A percentile compares a stretch with the other conserved stretches of the same genome.
These are phyloP conservation scores for Bipolaris gigantea DNA, from an alignment of 2,329 filamentous ascomycete genomes.

Conservation along the genomic window DNA sequence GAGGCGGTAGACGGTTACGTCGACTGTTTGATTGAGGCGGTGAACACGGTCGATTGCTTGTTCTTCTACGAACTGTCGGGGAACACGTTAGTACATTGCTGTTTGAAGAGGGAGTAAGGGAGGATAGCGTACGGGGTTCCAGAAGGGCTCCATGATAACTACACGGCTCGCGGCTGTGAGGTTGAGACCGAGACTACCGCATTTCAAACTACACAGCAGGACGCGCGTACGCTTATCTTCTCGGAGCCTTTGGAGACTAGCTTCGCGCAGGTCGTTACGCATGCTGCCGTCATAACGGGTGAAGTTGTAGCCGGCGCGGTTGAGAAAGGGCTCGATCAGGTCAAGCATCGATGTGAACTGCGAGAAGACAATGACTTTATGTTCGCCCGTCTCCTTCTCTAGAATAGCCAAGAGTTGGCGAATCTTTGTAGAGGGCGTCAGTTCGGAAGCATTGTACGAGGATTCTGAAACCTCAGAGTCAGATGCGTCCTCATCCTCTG, in stretches of 20 bases:
- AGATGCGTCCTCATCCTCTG: constrained; percentile 35
- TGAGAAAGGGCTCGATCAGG: constrained; percentile 88
- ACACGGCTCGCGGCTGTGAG: constrained; percentile 91
- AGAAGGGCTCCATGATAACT: constrained; percentile 95
- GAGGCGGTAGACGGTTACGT: constrained; percentile 93
- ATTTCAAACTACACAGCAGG: constrained; percentile 90
- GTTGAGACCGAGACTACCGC: constrained; percentile 89
- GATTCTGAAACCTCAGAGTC: constrained; percentile 50
- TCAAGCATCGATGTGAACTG: constrained; percentile 99
- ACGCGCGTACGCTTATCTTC: constrained; percentile 76
- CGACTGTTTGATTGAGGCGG: constrained; percentile 92
- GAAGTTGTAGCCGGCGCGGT: constrained; percentile 71
- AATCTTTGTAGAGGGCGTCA: constrained; percentile 84
- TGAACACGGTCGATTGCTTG: constrained; percentile 98
- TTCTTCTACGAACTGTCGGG: constrained; percentile 82
- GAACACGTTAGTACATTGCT: not conserved
- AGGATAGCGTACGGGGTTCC: constrained; percentile 74
- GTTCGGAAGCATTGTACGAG: constrained; percentile 51
- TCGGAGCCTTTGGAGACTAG: constrained; percentile 75
- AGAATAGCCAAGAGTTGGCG: constrained; percentile 81
- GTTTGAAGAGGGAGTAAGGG: not conserved
- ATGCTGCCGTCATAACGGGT: constrained; percentile 94
- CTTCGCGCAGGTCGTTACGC: constrained; percentile 90
- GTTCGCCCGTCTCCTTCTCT: constrained; percentile 71
- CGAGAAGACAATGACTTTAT: constrained; percentile 98